Conservation (phyloP, 805 yeast genomes). For the Sungouiozyma intestinalis region DNA sequence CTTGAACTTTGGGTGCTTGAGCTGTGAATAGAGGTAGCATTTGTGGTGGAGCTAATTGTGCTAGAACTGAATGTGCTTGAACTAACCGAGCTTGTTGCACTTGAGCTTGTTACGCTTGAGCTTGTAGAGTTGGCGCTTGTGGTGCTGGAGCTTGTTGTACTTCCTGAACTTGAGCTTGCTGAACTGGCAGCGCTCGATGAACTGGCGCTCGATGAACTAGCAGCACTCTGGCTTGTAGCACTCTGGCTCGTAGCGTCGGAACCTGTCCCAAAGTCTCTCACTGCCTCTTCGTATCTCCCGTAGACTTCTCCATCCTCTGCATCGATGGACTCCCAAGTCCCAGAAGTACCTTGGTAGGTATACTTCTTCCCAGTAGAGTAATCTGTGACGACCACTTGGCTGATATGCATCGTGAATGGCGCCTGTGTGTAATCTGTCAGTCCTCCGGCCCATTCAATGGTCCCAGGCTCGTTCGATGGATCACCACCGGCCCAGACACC, state of each 20-base stretch:
- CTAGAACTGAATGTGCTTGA: slow-evolving; percentile 10
- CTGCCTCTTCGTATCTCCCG: slow-evolving; percentile 45
- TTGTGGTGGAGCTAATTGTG: slow-evolving; percentile 10
- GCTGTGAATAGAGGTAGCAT: slow-evolving; percentile 4
- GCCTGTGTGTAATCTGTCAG: slow-evolving; percentile 49
- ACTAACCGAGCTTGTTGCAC: slow-evolving; percentile 6
- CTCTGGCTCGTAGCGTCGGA: slow-evolving; percentile 18
- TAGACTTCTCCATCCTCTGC: slow-evolving; percentile 49
- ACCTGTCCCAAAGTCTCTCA: slow-evolving; percentile 30
- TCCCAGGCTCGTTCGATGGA: slow-evolving; percentile 49
- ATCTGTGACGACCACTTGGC: slow-evolving; percentile 52
- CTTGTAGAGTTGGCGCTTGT: slow-evolving; percentile 6
- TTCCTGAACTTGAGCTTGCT: slow-evolving; percentile 5
- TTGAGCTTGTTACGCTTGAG: slow-evolving; percentile 4
- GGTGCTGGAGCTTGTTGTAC: slow-evolving; percentile 4
- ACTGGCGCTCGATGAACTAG: slow-evolving; percentile 8
- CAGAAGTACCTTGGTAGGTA: slow-evolving; percentile 43
- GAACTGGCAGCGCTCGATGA: slow-evolving; percentile 6
- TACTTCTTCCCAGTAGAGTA: slow-evolving; percentile 57
- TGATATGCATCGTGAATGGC: slow-evolving; percentile 60
- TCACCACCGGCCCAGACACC: slow-evolving; percentile 86
- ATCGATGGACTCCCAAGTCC: slow-evolving; percentile 48
- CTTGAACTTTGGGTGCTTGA: neutral
- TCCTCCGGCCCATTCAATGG: slow-evolving; percentile 82
- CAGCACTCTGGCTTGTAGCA: slow-evolving; percentile 6